Conservation (phyloP, 2,329 filamentous ascomycete species). For the Sarocladium strictum region DNA sequence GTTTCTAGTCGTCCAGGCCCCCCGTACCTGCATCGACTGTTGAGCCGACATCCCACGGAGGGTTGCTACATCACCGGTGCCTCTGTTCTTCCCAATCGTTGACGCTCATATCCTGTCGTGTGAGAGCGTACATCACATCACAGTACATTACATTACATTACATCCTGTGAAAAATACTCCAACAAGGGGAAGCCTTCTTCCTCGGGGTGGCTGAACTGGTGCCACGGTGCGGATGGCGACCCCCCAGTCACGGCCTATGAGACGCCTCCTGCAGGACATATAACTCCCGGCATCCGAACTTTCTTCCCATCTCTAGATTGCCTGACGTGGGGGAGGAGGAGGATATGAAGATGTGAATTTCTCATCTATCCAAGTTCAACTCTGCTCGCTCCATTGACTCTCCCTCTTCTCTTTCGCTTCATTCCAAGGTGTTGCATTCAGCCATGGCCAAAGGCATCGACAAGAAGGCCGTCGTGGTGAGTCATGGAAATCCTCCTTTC, state of each 20-base stretch:
- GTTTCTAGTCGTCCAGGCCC: not conserved
- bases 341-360: too few species aligned
- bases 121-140: too few species aligned
- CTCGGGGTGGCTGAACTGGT: too few species aligned
- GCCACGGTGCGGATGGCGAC: not conserved
- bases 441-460: slow-evolving; percentile 3
- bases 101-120: too few species aligned
- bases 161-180: too few species aligned
- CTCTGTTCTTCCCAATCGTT: not conserved
- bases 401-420: not conserved
- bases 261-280: not conserved
- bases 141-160: too few species aligned
- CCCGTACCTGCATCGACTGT: slow-evolving; percentile 2
- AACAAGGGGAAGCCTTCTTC: too few species aligned
- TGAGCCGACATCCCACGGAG: not conserved
- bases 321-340: not conserved
- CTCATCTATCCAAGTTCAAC: not conserved
- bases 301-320: not conserved
- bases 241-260: not conserved
- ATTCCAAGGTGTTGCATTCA: not conserved
- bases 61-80: not conserved
- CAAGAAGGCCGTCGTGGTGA: slow-evolving; percentile 8
- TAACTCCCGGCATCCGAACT: not conserved
- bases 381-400: not conserved
- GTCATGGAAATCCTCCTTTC: not conserved